Percentiles rank a stretch among this genome's conserved stretches.
These are phyloP conservation scores for Hypoxylon sp. DNA, from an alignment of 2,329 filamentous ascomycete species.

Conservation along the genomic window DNA sequence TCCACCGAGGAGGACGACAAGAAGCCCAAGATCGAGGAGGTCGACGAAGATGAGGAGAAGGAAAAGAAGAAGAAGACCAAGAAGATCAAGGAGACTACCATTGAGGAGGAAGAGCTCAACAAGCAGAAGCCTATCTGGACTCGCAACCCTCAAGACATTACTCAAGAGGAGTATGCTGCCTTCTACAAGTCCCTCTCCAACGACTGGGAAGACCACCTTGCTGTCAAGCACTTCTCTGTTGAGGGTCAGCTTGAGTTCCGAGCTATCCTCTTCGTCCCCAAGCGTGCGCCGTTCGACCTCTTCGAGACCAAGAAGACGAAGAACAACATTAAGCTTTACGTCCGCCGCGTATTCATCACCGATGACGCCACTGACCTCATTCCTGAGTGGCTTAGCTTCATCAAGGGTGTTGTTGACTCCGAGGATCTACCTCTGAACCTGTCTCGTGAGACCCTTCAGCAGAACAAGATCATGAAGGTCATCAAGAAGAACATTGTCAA, in stretches of 20 bases:
- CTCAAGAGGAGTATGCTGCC: constrained; percentile 93
- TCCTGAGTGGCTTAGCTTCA: constrained; percentile 98
- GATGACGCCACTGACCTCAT: constrained; percentile 99
- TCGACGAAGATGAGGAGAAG: constrained; percentile 85
- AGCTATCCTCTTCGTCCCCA: constrained; percentile 98
- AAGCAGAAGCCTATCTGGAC: constrained; percentile 99
- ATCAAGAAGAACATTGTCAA: constrained; percentile 99
- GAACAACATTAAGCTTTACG: constrained; percentile 99
- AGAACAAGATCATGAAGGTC: constrained; percentile 99
- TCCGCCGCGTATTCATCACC: constrained; percentile 99
- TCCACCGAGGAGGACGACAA: constrained; percentile 83
- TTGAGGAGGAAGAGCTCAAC: constrained; percentile 99
- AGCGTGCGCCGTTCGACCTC: constrained; percentile 99
- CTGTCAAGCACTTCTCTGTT: constrained; percentile 99
- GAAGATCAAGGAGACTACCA: constrained; percentile 98
- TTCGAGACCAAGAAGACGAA: constrained; percentile 99
- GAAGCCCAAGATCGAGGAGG: constrained; percentile 96
- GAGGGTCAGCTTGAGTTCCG: constrained; percentile 99
- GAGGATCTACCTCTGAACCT: constrained; percentile 99
- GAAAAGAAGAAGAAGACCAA: constrained; percentile 98
- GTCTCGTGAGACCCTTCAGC: constrained; percentile 99
- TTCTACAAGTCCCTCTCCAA: constrained; percentile 99
- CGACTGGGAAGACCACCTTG: constrained; percentile 99
- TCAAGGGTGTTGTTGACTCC: constrained; percentile 99
- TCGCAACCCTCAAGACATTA: constrained; percentile 96